Percentiles rank a stretch among this genome's conserved stretches.
These are phyloP conservation scores for Sugiyamaella grinbergsii DNA, from an alignment of 1,139 yeast species.

Conservation along the genomic window DNA sequence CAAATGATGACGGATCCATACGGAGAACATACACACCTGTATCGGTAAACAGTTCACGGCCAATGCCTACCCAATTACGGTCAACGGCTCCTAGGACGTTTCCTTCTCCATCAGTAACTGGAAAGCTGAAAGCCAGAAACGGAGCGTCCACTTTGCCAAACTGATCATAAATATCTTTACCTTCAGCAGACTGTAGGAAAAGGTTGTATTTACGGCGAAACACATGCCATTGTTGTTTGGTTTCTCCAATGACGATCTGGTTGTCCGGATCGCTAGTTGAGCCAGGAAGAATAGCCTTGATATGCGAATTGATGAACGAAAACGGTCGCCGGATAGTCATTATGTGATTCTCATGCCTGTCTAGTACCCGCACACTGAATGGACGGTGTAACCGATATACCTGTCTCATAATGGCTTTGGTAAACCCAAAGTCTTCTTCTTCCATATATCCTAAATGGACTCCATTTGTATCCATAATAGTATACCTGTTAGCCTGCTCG, in stretches of 20 bases:
- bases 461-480: slow-evolving; percentile 72
- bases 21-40: slow-evolving; percentile 87
- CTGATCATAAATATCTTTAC: slow-evolving; percentile 55
- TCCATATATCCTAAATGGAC: slow-evolving; percentile 75
- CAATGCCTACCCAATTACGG: slow-evolving; percentile 93
- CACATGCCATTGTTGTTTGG: slow-evolving; percentile 89
- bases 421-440: slow-evolving; percentile 74
- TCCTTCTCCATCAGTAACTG: slow-evolving; percentile 61
- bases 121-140: slow-evolving; percentile 82
- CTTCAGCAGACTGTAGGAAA: slow-evolving; percentile 44
- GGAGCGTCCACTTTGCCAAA: slow-evolving; percentile 89
- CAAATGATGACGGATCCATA: slow-evolving; percentile 72
- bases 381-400: slow-evolving; percentile 83
- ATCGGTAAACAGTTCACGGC: slow-evolving; percentile 89
- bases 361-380: slow-evolving; percentile 77
- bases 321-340: slow-evolving; percentile 73
- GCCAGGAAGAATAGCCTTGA: slow-evolving; percentile 66
- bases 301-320: slow-evolving; percentile 84
- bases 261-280: slow-evolving; percentile 38
- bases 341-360: slow-evolving; percentile 65
- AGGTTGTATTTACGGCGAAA: slow-evolving; percentile 89
- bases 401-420: slow-evolving; percentile 74
- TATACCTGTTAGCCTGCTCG: slow-evolving; percentile 85
- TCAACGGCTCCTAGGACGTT: slow-evolving; percentile 74
- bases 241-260: slow-evolving; percentile 70